These are phyloP conservation scores for Neoarthrinium moseri DNA, from an alignment of 2,329 filamentous ascomycete genomes.

Conservation along the genomic window DNA sequence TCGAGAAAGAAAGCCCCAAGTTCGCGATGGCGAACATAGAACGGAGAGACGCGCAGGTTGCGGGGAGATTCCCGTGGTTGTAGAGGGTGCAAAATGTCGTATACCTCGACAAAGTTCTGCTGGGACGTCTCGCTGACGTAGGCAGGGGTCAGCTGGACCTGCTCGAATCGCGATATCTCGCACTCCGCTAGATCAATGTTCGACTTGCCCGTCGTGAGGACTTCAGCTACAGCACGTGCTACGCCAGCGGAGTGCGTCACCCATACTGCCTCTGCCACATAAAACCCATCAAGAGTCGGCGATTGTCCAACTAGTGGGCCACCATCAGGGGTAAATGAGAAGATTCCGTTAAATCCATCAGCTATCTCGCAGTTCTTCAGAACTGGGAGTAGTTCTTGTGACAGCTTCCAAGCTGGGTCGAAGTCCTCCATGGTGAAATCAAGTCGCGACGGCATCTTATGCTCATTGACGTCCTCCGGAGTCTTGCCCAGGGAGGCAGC, in stretches of 20 bases:
- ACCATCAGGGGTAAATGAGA: conserved; percentile 66
- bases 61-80: conserved; percentile 57
- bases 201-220: conserved; percentile 55
- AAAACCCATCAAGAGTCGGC: conserved; percentile 60
- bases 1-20: conserved; percentile 61
- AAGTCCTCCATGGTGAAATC: conserved; percentile 61
- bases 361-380: conserved; percentile 49
- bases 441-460: conserved; percentile 63
- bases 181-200: conserved; percentile 57
- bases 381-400: conserved; percentile 51
- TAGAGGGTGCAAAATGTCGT: conserved; percentile 62
- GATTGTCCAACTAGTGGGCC: conserved; percentile 58
- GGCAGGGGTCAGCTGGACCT: conserved; percentile 53
- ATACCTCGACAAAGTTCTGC: conserved; percentile 63
- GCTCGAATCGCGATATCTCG: conserved; percentile 60
- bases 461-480: conserved; percentile 50
- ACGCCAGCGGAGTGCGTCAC: conserved; percentile 65
- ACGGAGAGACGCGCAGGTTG: conserved; percentile 58
- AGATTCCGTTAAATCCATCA: conserved; percentile 64
- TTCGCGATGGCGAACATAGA: conserved; percentile 51
- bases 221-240: conserved; percentile 57
- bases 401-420: conserved; percentile 56
- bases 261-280: conserved; percentile 65
- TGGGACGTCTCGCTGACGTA: conserved; percentile 59
- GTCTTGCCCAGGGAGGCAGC: conserved; percentile 54